These are phyloP conservation scores for Fragilariopsis cylindrus DNA, from an alignment of 108 stramenopile genomes.

Conservation along the genomic window DNA sequence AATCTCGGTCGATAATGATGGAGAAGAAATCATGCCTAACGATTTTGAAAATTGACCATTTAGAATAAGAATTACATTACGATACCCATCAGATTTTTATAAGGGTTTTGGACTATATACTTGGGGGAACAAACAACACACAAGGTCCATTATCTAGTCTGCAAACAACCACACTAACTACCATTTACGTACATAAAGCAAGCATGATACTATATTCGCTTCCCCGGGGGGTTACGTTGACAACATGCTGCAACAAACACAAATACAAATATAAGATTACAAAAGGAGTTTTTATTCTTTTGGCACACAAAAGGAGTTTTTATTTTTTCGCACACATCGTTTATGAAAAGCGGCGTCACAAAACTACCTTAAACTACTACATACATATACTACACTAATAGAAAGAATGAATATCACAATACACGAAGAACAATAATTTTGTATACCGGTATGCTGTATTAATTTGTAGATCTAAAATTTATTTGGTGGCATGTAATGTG, in stretches of 20 bases:
- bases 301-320: too few relatives aligned
- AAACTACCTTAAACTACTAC: neutral
- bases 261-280: neutral
- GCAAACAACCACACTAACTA: neutral
- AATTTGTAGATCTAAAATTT: too few relatives aligned
- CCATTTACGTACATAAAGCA: neutral
- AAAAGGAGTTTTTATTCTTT: too few relatives aligned
- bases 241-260: neutral
- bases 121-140: constrained; percentile 8
- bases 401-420: constrained; percentile 4
- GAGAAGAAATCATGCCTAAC: too few relatives aligned
- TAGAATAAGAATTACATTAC: too few relatives aligned
- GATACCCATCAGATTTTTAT: too few relatives aligned
- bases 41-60: too few relatives aligned
- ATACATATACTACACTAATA: constrained; percentile 8
- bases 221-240: neutral
- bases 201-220: constrained; percentile 2
- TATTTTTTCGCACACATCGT: constrained; percentile 11
- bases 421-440: neutral
- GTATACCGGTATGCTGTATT: too few relatives aligned
- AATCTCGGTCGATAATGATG: too few relatives aligned
- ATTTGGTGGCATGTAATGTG: too few relatives aligned
- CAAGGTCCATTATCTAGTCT: constrained; percentile 1
- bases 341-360: constrained; percentile 20
- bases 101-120: constrained; percentile 11